Conservation (phyloP, 108 stramenopile genomes). For the Nitzschia putrida region DNA sequence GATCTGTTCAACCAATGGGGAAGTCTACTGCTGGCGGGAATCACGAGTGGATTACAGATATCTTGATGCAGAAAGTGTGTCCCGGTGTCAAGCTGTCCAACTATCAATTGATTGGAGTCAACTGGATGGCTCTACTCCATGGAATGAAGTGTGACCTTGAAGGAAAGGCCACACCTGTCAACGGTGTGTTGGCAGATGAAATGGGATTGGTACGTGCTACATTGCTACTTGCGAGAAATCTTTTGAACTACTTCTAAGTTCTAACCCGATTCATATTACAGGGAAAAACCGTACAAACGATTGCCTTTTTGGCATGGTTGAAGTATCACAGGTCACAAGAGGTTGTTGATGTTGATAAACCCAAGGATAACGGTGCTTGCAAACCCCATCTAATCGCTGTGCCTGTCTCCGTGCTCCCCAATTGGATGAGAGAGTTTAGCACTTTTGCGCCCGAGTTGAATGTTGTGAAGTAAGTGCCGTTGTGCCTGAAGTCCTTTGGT, state of each 20-base stretch:
- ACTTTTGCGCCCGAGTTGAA: conserved; percentile 84
- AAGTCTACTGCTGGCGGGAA: conserved; percentile 3
- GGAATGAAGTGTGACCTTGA: conserved; percentile 57
- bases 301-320: conserved; percentile 89
- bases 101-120: conserved; percentile 86
- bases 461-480: conserved; percentile 63
- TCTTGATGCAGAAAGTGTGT: conserved; percentile 55
- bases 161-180: conserved; percentile 63
- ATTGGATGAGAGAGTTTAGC: conserved; percentile 95
- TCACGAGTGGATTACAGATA: conserved; percentile 65
- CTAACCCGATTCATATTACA: background rate
- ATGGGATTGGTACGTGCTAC: conserved; percentile 76
- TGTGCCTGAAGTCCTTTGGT: too few species aligned
- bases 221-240: background rate
- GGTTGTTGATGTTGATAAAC: conserved; percentile 19
- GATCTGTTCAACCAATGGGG: conserved; percentile 11
- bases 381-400: conserved; percentile 91
- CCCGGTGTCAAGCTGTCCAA: conserved; percentile 69
- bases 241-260: background rate
- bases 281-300: conserved; percentile 95
- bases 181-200: conserved; percentile 97
- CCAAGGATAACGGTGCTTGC: conserved; percentile 12
- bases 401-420: conserved; percentile 90
- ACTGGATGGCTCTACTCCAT: conserved; percentile 84
- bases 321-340: conserved; percentile 40